Base-by-base conservation (phyloP, 148 eudicot species). In the Mesembryanthemum crystallinum region DNA sequence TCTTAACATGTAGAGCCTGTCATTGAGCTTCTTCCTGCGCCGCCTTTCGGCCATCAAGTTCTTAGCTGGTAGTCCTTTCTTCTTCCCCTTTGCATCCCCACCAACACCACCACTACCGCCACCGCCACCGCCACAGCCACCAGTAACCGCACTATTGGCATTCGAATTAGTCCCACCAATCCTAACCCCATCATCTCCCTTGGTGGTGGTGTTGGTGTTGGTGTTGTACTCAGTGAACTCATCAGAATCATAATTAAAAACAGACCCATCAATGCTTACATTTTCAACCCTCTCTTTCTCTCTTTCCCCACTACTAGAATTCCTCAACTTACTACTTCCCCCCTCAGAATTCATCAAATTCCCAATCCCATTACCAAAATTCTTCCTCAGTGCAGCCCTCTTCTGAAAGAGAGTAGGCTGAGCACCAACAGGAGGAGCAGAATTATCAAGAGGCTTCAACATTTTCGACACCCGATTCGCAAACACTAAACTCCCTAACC, bases 391-490 rank as follows among this genome's bases (percentile, higher is more conserved):
- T 25, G 98, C 98, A 42, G 97, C 98, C 74, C 98, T 84, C 49
- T 94, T 94, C 55, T 94, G 98, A 63, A 92, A 94, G 14, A 94
- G 86, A 39, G 98, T 94, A 1, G 98, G 97, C 23, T 90, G 97
- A 15, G 88, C 76, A 7, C 91, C 93, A 42, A 76, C 70, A 4
- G 98, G 86, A 64, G 98, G 86, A 57, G 89, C 69, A 24, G 85
- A 84, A 82, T 89, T 86, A 21, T 92, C 92, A 20, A 94, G 91
- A 7, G 98, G 98, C 77, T 92, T 90, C 64, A 94, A 62, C 47
- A 88, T 11, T 61, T 89, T 94, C 8, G 92, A 84, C 0, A 51
- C 33, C 78, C 93, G 69, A 73, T 89, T 94, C 9, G 82, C 58
- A 62, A 93, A 79, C 78, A 88, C 17, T 20, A 86, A 77, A 71